These are phyloP conservation scores for Solanum gandarillasii DNA, from an alignment of 257 asterid species.

Conservation along the genomic window DNA sequence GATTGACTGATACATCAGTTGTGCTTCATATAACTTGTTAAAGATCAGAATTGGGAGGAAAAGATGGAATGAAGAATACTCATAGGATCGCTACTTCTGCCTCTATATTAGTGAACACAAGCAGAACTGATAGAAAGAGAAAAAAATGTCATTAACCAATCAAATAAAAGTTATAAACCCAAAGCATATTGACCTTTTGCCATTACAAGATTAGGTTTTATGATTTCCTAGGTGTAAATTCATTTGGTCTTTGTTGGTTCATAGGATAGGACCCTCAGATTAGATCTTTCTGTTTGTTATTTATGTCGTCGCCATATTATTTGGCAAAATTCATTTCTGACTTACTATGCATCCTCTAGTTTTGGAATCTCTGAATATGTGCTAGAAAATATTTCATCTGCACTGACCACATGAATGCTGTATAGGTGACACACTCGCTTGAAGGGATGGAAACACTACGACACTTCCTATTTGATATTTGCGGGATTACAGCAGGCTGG, in stretches of 20 bases:
- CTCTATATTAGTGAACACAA: neutral
- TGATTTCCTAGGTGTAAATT: neutral
- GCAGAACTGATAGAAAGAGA: neutral
- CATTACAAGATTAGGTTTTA: neutral
- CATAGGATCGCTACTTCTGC: neutral
- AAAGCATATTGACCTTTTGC: neutral
- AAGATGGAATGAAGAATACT: neutral
- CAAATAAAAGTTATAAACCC: neutral
- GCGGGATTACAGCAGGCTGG: slow-evolving; percentile 78
- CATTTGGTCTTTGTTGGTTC: neutral
- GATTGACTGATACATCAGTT: neutral
- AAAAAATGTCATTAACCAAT: neutral
- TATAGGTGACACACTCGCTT: slow-evolving; percentile 86
- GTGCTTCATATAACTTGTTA: neutral
- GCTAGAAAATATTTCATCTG: neutral
- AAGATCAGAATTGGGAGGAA: neutral
- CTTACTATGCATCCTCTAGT: neutral
- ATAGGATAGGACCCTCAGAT: neutral
- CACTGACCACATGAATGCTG: neutral
- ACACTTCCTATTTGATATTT: slow-evolving; percentile 65
- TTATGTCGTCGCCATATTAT: neutral
- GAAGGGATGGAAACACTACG: slow-evolving; percentile 86
- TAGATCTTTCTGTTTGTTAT: neutral
- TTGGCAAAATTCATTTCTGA: neutral
- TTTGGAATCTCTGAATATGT: slow-evolving; percentile 2